Evolutionary conservation across 2,329 filamentous ascomycete species (phyloP).

Genomic region (Aspergillus sp.): DNA sequence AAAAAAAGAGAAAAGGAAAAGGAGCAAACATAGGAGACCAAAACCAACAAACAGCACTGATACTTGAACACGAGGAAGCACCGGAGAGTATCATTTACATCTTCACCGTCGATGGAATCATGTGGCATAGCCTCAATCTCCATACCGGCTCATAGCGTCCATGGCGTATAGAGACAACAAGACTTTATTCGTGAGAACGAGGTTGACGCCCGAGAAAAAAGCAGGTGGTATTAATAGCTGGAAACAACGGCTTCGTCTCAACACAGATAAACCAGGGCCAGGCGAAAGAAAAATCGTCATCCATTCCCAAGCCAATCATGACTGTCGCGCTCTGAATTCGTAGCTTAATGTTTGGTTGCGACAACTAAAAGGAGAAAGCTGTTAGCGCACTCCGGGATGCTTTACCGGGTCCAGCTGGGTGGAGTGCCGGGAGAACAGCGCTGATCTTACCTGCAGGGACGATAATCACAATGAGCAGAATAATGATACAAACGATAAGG

Average conservation of each 20-base stretch:
- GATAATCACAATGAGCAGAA: slow-evolving; percentile 91
- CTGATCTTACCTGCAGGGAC: slow-evolving; percentile 75
- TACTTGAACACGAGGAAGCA: slow-evolving; percentile 38
- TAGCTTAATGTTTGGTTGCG: slow-evolving; percentile 45
- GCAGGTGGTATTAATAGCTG: slow-evolving; percentile 40
- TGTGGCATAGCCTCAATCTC: slow-evolving; percentile 27
- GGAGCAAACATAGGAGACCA: slow-evolving; percentile 9
- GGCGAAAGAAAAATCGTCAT: slow-evolving; percentile 27
- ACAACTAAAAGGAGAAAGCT: slow-evolving; percentile 38
- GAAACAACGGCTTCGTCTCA: slow-evolving; percentile 35
- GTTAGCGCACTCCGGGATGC: slow-evolving; percentile 19
- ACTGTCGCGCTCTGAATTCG: slow-evolving; percentile 24
- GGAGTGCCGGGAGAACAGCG: slow-evolving; percentile 1
- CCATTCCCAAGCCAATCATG: slow-evolving; percentile 34
- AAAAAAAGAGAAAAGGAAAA: slow-evolving; percentile 16
- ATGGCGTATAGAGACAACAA: slow-evolving; percentile 30
- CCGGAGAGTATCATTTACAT: slow-evolving; percentile 49
- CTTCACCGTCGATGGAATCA: slow-evolving; percentile 34
- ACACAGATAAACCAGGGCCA: slow-evolving; percentile 38
- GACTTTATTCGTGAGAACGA: slow-evolving; percentile 33
- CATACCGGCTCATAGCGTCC: slow-evolving; percentile 31
- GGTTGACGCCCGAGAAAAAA: slow-evolving; percentile 38
- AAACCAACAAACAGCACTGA: slow-evolving; percentile 22
- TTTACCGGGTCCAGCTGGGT: background rate
- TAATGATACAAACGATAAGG: slow-evolving; percentile 84